phyloP scores from a whole-genome alignment of 2,329 filamentous ascomycete species.

The Aspergillus uvarum region DNA sequence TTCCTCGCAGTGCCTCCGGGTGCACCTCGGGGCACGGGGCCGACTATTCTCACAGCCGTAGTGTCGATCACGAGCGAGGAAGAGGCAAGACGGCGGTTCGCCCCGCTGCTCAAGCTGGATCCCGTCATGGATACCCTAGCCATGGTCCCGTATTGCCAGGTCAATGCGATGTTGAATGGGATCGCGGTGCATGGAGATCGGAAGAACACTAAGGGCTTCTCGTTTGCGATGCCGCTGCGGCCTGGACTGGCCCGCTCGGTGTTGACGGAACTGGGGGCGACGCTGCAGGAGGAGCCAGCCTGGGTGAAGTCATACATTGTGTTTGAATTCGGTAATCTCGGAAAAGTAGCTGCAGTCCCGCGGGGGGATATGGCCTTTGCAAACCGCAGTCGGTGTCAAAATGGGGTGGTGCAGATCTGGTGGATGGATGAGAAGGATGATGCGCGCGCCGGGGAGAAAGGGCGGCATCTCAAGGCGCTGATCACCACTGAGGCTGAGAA shows the following conservation, averaged over 20 bases:
- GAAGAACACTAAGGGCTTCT: conserved; percentile 47
- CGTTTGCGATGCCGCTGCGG: conserved; percentile 46
- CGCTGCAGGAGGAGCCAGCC: conserved; percentile 29
- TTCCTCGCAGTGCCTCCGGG: no score
- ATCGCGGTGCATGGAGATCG: conserved; percentile 42
- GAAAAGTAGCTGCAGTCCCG: conserved; percentile 39
- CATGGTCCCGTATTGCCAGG: conserved; percentile 44
- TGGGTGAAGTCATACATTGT: conserved; percentile 34
- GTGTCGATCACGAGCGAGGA: background rate
- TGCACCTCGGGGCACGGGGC: no score
- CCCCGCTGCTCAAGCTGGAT: conserved; percentile 38
- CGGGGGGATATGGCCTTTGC: conserved; percentile 46
- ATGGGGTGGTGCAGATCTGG: conserved; percentile 42
- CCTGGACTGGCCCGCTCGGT: conserved; percentile 33
- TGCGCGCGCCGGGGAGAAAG: conserved; percentile 39
- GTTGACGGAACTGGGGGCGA: conserved; percentile 31
- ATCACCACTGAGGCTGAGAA: conserved; percentile 17
- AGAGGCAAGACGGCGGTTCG: conserved; percentile 27
- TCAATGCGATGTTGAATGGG: conserved; percentile 43
- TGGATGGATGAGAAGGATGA: conserved; percentile 46
- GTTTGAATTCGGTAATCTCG: conserved; percentile 47
- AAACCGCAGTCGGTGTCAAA: conserved; percentile 48
- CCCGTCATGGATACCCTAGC: conserved; percentile 39
- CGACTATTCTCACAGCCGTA: no score
- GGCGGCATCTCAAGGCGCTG: conserved; percentile 34